Base-by-base conservation (phyloP, 129 eudicot species). In the Arctium lappa region DNA sequence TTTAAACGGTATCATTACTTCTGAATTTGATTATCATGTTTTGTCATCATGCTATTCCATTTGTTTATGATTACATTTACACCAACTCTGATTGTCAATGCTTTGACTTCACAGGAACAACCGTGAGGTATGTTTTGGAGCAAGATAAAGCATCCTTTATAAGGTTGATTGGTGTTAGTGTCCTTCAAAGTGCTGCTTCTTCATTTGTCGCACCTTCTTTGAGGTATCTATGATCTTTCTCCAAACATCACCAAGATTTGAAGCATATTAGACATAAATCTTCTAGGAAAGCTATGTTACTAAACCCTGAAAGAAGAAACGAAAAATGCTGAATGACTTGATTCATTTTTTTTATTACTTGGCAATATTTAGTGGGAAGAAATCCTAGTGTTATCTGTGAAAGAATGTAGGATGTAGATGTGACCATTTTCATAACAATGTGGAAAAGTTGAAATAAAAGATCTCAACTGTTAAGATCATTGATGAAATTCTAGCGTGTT, bases 181-280 rank as follows among this genome's bases (percentile, higher is more conserved):
- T 95, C 44, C 92, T 95, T 69, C 99, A 95, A 79, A 95, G 99
- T 90, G 98, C 95, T 31, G 99, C 99, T 81, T 95, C 99, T 31
- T 95, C 99, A 72, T 95, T 95, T 77, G 87, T 93, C 69, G 99
- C 99, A 31, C 99, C 99, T 78, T 95, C 99, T 46, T 82, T 95
- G 85, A 95, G 98, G 99, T 95, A 90, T 83, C 71, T 60, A 79
- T 69, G 12, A 36, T 76, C 63, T 65, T 56, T 56, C 60, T 76
- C 8, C 44, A 48, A 53, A 16, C 66, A 32, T 42, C 16, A 27
- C 40, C 71, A 62, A 6, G 44, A 29, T 48, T 76, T 76, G 69
- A 76, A 46, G 72, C 69, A 27, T 42, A 75, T 16, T 75, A 60
- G 9, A 39, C 10, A 77, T 62, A 77, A 7, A 6, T 77, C 29